Evolutionary conservation across 164 flowering plant genomes (phyloP).

Genomic region (Annona squamosa): DNA sequence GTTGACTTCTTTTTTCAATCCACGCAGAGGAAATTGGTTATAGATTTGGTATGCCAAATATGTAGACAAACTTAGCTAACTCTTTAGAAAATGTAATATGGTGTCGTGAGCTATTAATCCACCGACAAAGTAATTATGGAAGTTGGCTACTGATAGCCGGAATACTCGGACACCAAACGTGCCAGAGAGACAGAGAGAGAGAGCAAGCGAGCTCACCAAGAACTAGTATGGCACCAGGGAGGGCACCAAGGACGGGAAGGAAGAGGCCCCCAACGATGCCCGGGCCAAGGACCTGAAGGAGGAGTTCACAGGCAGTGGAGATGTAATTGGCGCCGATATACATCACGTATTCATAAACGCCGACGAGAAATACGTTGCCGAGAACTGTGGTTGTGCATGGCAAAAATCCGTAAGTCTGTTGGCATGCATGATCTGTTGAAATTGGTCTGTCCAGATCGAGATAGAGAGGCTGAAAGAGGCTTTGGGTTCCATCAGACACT

Average conservation of each 20-base stretch:
- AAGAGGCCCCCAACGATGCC: conserved; percentile 85
- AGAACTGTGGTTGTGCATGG: conserved; percentile 48
- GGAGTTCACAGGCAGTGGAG: conserved; percentile 71
- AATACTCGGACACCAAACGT: background rate
- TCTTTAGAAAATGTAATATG: no score
- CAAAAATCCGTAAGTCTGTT: conserved; percentile 56
- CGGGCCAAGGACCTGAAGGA: conserved; percentile 79
- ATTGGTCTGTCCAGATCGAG: background rate
- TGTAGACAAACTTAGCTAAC: no score
- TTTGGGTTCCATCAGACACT: conserved; percentile 23
- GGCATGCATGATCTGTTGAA: conserved; percentile 21
- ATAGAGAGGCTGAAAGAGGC: background rate
- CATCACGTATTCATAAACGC: conserved; percentile 65
- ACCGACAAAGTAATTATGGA: no score
- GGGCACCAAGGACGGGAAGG: conserved; percentile 86
- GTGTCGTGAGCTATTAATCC: no score
- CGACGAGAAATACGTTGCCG: conserved; percentile 48
- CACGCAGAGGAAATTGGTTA: no score
- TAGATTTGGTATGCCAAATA: no score
- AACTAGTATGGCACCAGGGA: conserved; percentile 87
- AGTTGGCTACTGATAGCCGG: no score
- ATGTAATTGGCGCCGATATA: conserved; percentile 59
- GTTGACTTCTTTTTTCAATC: no score
- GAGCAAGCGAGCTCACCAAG: conserved; percentile 35
- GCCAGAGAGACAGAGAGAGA: background rate